Conservation (phyloP, 2,329 filamentous ascomycete species). For the Podosphaera aphanis region DNA sequence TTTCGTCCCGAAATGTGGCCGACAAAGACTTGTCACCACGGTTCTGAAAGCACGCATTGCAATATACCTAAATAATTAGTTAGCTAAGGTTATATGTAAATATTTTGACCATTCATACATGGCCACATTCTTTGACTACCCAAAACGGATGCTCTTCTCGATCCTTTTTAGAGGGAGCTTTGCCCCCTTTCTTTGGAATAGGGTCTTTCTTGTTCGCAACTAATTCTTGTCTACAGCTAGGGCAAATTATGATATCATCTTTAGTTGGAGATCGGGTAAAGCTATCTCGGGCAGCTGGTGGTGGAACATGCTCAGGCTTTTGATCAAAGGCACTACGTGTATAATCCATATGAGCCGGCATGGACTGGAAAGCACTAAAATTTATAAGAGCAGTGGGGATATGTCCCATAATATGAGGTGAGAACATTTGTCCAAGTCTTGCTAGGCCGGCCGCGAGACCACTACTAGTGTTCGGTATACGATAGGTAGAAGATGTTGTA, state of each 20-base stretch:
- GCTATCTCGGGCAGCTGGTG: constrained; percentile 39
- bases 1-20: constrained; percentile 16
- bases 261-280: constrained; percentile 59
- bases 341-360: constrained; percentile 13
- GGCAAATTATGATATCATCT: constrained; percentile 55
- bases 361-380: constrained; percentile 4
- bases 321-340: constrained; percentile 7
- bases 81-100: neutral
- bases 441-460: neutral
- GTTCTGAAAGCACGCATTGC: constrained; percentile 34
- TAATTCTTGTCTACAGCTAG: constrained; percentile 67
- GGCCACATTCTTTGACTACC: constrained; percentile 75
- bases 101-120: constrained; percentile 33
- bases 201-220: constrained; percentile 32
- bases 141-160: constrained; percentile 65
- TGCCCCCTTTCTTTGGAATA: constrained; percentile 21
- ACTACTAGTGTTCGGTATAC: neutral
- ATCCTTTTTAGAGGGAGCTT: constrained; percentile 24
- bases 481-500: neutral
- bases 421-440: constrained; percentile 1
- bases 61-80: constrained; percentile 30
- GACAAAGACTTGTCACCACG: constrained; percentile 18
- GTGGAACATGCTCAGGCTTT: constrained; percentile 14
- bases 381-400: constrained; percentile 2
- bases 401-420: constrained; percentile 2